phyloP scores from a whole-genome alignment of 805 yeast genomes.

The Candida maesae region DNA sequence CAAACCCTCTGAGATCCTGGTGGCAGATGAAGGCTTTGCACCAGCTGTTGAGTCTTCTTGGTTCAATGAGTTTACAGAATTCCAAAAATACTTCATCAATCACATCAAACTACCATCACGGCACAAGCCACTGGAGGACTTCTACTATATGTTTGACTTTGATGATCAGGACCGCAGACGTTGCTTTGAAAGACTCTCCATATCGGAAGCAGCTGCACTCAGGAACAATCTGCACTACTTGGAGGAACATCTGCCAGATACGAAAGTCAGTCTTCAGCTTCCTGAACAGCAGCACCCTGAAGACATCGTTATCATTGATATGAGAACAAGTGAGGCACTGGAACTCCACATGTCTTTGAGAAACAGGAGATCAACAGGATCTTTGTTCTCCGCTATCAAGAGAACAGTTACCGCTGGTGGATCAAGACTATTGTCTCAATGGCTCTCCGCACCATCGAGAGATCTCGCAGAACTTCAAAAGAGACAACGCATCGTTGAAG shows the following conservation, averaged over 20 bases:
- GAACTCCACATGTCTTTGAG: slow-evolving; percentile 64
- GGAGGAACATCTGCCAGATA: slow-evolving; percentile 67
- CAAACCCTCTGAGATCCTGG: slow-evolving; percentile 73
- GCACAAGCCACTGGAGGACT: slow-evolving; percentile 35
- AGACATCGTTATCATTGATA: slow-evolving; percentile 69
- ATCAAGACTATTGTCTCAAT: slow-evolving; percentile 67
- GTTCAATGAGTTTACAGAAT: slow-evolving; percentile 55
- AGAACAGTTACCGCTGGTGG: slow-evolving; percentile 82
- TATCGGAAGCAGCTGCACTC: slow-evolving; percentile 57
- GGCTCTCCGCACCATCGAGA: slow-evolving; percentile 80
- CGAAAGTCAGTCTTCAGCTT: slow-evolving; percentile 55
- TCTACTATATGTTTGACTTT: slow-evolving; percentile 38
- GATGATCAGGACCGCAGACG: slow-evolving; percentile 19
- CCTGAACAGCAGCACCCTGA: slow-evolving; percentile 58
- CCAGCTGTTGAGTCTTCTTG: slow-evolving; percentile 45
- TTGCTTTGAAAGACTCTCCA: slow-evolving; percentile 33
- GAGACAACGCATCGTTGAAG: slow-evolving; percentile 51
- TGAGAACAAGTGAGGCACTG: slow-evolving; percentile 71
- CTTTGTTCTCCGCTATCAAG: slow-evolving; percentile 64
- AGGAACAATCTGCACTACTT: slow-evolving; percentile 64
- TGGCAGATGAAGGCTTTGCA: slow-evolving; percentile 44
- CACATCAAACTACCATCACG: slow-evolving; percentile 43
- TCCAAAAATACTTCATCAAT: slow-evolving; percentile 55
- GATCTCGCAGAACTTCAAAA: slow-evolving; percentile 48
- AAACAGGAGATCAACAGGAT: slow-evolving; percentile 57